These are phyloP conservation scores for Clohesyomyces aquaticus DNA, from an alignment of 495 filamentous ascomycete genomes.

Conservation along the genomic window DNA sequence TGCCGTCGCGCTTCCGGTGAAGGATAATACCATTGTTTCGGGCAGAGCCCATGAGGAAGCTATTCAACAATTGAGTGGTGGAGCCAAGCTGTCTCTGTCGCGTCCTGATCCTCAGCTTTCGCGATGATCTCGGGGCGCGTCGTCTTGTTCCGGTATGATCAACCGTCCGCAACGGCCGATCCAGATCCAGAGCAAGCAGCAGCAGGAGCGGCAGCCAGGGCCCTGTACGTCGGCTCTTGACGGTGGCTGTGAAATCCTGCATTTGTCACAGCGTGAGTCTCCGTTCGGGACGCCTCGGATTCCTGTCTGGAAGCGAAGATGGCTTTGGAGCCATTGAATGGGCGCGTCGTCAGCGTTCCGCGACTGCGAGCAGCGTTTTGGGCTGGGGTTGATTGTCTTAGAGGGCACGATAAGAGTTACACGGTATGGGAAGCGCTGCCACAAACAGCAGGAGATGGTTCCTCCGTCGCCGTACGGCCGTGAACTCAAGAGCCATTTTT, in stretches of 20 bases:
- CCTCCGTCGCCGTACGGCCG: conserved; percentile 7
- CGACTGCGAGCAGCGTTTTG: conserved; percentile 13
- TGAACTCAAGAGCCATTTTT: not conserved
- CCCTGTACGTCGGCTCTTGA: conserved; percentile 11
- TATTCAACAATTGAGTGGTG: conserved; percentile 22
- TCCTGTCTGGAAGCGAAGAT: conserved; percentile 13
- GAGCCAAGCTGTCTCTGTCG: conserved; percentile 1
- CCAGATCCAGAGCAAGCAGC: conserved; percentile 34
- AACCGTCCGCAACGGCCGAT: conserved; percentile 19
- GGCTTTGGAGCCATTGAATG: conserved; percentile 21
- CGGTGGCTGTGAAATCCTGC: conserved; percentile 32
- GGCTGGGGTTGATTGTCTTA: conserved; percentile 26
- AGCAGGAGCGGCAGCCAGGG: too few relatives aligned
- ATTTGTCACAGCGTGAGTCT: too few relatives aligned
- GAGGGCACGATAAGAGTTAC: conserved; percentile 26
- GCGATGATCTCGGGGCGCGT: conserved; percentile 16
- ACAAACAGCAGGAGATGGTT: conserved; percentile 27
- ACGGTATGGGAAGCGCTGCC: conserved; percentile 15
- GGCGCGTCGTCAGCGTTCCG: conserved; percentile 18
- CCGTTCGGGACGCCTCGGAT: conserved; percentile 20
- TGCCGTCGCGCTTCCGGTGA: conserved; percentile 31
- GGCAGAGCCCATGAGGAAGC: conserved; percentile 5
- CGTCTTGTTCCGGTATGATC: conserved; percentile 14
- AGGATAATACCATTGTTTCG: conserved; percentile 24
- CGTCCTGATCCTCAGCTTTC: conserved; percentile 7